Evolutionary conservation across 805 yeast genomes (phyloP), one percentile per base, ranked within the genome.

Genomic region (Metschnikowia continentalis): DNA sequence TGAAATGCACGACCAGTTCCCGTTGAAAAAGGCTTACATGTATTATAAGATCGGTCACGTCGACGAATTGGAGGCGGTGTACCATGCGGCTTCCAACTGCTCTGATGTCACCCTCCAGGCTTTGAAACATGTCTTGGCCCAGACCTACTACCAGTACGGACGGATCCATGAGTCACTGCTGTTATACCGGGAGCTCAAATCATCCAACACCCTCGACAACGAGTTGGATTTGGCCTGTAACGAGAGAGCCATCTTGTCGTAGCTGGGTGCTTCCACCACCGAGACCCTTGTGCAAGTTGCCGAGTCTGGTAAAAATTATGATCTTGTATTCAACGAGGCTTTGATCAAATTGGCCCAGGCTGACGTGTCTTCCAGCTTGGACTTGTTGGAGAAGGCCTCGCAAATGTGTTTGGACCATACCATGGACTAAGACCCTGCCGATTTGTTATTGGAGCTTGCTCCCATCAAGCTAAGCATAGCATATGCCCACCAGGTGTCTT

Each of bases 201-300:
- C 64, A 2, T 47, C 63, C 7, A 66, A 71, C 30, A 59, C 68
- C 44, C 69, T 67, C 40, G 79, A 76, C 48, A 84, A 77, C 56
- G 59, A 58, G 20, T 59, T 72, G 35, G 91, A 85, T 63, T 62
- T 84, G 49, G 60, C 72, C 30, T 84, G 83, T 41, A 86, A 86
- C 62, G 87, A 85, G 64, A 75, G 84, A 52, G 90, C 91, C 2
- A 75, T 82, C n/a, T 66, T 80, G 22, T 80, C 88, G 10, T 87
- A 81, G 61, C 62, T 67, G 20, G 66, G 65, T 37, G 52, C 58
- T 41, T 20, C 14, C 20, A 19, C 26, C 15, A 7, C 6, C 30
- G 35, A 38, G 41, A 50, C 19, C 52, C 57, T 19, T 15, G 35
- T 49, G 35, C 22, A 23, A 10, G 47, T 56, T 36, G 54, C 54